Conservation (phyloP, 176 grass and related monocot species). For the Metroxylon sagu region DNA sequence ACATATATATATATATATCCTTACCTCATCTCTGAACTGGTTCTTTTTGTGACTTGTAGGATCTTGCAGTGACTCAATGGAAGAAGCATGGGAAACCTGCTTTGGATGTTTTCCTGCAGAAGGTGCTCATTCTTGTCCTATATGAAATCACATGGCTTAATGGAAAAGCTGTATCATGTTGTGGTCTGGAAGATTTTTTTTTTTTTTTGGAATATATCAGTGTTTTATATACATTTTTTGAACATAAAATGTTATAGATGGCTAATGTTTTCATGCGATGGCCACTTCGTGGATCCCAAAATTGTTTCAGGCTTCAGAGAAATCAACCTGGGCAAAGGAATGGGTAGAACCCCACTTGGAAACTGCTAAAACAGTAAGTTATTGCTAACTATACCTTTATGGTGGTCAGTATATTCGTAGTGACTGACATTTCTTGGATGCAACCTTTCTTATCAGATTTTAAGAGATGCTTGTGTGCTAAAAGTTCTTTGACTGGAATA, state of each 20-base stretch:
- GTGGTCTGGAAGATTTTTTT: background rate
- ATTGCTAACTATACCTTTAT: background rate
- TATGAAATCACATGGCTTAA: background rate
- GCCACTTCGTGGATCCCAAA: background rate
- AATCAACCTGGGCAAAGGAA: constrained; percentile 10
- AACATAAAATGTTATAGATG: too few species aligned
- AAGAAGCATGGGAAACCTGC: constrained; percentile 10
- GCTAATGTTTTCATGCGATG: too few species aligned
- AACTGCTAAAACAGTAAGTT: constrained; percentile 15
- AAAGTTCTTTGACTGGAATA: too few species aligned
- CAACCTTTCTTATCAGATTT: too few species aligned
- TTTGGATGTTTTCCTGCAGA: constrained; percentile 9
- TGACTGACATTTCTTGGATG: background rate
- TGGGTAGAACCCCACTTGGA: constrained; percentile 17
- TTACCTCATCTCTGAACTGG: background rate
- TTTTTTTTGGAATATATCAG: too few species aligned
- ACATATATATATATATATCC: background rate
- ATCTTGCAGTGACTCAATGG: constrained; percentile 15
- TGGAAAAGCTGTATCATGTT: background rate
- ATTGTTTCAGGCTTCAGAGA: constrained; percentile 17
- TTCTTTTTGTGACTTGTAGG: background rate
- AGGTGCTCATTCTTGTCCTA: background rate
- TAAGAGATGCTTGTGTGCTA: too few species aligned
- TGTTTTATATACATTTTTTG: too few species aligned
- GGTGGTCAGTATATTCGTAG: background rate